These are phyloP conservation scores for Pisolithus thermaeus DNA, from an alignment of 1,284 basidiomycete species.

Conservation along the genomic window DNA sequence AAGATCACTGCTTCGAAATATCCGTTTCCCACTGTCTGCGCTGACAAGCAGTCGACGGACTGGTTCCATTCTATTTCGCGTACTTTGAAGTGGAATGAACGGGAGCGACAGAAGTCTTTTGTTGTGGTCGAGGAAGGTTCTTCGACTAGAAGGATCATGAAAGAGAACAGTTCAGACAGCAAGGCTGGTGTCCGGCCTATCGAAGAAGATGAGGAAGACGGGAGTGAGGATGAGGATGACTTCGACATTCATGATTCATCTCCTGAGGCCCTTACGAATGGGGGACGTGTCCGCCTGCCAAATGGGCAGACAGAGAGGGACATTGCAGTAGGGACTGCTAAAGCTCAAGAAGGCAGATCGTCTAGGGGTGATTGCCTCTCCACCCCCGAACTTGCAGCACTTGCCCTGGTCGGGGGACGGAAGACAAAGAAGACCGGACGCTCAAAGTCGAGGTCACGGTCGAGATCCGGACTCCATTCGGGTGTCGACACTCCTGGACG, in stretches of 20 bases:
- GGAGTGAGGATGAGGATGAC: constrained; percentile 62
- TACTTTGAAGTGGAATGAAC: constrained; percentile 64
- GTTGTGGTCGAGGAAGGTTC: constrained; percentile 92
- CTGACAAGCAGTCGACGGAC: constrained; percentile 94
- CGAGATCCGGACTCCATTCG: constrained; percentile 40
- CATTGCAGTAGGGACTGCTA: constrained; percentile 17
- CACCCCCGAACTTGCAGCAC: constrained; percentile 30
- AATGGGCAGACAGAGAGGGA: constrained; percentile 17
- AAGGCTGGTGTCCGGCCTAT: constrained; percentile 28
- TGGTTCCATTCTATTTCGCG: constrained; percentile 87
- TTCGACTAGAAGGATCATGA: constrained; percentile 35
- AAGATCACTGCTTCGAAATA: constrained; percentile 97
- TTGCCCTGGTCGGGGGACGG: constrained; percentile 27
- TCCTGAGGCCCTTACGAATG: constrained; percentile 39
- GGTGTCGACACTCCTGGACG: constrained; percentile 76
- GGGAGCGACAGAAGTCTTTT: constrained; percentile 95
- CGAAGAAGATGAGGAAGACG: constrained; percentile 40
- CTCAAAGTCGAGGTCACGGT: constrained; percentile 40
- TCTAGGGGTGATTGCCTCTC: constrained; percentile 24
- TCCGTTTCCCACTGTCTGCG: constrained; percentile 98
- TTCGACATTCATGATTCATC: constrained; percentile 91
- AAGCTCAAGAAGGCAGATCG: constrained; percentile 29
- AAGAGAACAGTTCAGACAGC: constrained; percentile 14
- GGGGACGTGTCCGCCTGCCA: constrained; percentile 12
- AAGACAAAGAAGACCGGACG: constrained; percentile 29